phyloP scores from a whole-genome alignment of 192 early-diverging fungal genomes.

The Dimargaris xerosporica region DNA sequence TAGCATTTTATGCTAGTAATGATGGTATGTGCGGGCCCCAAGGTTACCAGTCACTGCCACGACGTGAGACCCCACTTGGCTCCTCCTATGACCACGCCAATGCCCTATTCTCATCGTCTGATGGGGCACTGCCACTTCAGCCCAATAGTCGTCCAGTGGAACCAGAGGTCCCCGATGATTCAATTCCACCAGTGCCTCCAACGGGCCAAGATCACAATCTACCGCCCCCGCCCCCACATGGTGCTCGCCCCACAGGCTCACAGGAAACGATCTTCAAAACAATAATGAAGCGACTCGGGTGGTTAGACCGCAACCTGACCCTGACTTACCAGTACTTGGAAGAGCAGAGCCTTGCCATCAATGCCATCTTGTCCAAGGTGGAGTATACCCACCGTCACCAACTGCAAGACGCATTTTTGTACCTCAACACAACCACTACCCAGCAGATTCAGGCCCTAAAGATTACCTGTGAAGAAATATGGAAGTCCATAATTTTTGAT shows the following conservation, averaged over 20 bases:
- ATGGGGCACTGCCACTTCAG: neutral
- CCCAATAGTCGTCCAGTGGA: too few relatives aligned
- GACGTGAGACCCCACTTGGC: neutral
- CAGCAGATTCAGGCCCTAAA: conserved; percentile 43
- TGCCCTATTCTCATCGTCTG: neutral
- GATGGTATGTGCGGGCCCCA: neutral
- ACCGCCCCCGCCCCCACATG: neutral
- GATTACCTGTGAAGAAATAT: conserved; percentile 27
- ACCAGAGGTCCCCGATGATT: neutral
- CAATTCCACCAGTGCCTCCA: too few relatives aligned
- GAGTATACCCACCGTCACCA: conserved; percentile 45
- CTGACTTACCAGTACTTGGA: conserved; percentile 58
- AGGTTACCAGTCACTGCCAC: neutral
- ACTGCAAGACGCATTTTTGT: conserved; percentile 42
- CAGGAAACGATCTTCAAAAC: conserved; percentile 84
- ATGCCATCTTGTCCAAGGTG: conserved; percentile 39
- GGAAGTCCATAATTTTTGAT: conserved; percentile 31
- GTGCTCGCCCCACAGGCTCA: conserved; percentile 17
- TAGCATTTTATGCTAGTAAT: too few relatives aligned
- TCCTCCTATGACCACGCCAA: neutral
- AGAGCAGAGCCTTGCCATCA: conserved; percentile 56
- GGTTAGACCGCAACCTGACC: conserved; percentile 68
- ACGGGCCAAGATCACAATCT: neutral
- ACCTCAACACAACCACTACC: conserved; percentile 46
- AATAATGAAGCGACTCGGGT: conserved; percentile 67